A percentile compares a stretch with the other conserved stretches of the same genome.
These are phyloP conservation scores for Kuraishia capsulata DNA, from an alignment of 805 yeast genomes.

Conservation along the genomic window DNA sequence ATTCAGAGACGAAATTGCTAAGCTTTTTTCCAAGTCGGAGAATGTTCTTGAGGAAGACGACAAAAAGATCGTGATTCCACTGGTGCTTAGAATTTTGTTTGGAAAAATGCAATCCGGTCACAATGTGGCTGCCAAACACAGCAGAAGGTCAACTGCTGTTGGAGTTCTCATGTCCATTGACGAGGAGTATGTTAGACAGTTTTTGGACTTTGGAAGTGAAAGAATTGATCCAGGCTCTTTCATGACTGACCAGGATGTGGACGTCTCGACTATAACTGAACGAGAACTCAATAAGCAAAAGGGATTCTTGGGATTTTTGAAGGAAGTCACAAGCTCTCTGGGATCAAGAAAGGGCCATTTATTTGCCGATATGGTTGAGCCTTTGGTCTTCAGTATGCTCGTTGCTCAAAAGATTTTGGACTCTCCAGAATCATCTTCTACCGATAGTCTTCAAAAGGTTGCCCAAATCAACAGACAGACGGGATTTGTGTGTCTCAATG, in stretches of 20 bases:
- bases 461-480: slow-evolving; percentile 55
- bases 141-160: slow-evolving; percentile 64
- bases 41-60: slow-evolving; percentile 54
- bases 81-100: slow-evolving; percentile 68
- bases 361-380: slow-evolving; percentile 41
- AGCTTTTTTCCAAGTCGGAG: slow-evolving; percentile 46
- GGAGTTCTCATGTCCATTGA: slow-evolving; percentile 50
- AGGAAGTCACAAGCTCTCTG: slow-evolving; percentile 46
- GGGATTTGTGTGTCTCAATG: slow-evolving; percentile 57
- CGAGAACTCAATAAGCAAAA: slow-evolving; percentile 36
- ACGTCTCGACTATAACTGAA: slow-evolving; percentile 16
- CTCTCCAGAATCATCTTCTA: slow-evolving; percentile 14
- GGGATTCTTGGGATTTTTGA: slow-evolving; percentile 59
- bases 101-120: slow-evolving; percentile 75
- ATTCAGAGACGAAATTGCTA: slow-evolving; percentile 77
- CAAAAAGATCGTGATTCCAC: slow-evolving; percentile 50
- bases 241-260: slow-evolving; percentile 4
- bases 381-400: slow-evolving; percentile 46
- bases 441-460: slow-evolving; percentile 25
- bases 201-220: slow-evolving; percentile 53
- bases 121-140: slow-evolving; percentile 60
- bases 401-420: slow-evolving; percentile 38
- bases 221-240: slow-evolving; percentile 26
- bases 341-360: slow-evolving; percentile 47
- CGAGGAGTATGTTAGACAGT: slow-evolving; percentile 42